Base-by-base conservation (phyloP, 1,284 basidiomycete species). In the Grifola frondosa region DNA sequence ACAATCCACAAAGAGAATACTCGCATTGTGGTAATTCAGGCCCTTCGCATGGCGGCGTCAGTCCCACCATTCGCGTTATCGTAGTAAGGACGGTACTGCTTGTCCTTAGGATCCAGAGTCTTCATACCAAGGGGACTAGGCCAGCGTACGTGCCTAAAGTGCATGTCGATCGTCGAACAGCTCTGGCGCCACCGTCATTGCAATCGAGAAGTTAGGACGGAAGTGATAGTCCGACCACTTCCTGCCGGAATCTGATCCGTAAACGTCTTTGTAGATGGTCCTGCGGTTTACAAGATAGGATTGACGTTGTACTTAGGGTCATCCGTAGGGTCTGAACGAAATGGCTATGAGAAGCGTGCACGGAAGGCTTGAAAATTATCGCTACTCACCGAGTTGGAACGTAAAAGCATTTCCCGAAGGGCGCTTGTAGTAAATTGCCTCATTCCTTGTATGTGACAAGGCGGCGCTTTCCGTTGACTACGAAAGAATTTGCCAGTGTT, bases 261-360 rank as follows among this genome's bases (percentile, higher is more conserved):
- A 90, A 6, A 97, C 92, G 59, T 98, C 95, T 73, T 98, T 98
- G 77, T 98, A 98, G 63, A 97, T 95, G 5, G 95, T 96, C 36
- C 95, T 78, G 17, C 91, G 86, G 64, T 93, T 89, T 50, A 97
- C 75, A 21, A 97, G 21, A 61, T 71, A 3, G 88, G 54, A 58
- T 91, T 75, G 49, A 97, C 66, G 40, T 75, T 73, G 68, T 91
- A 93, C 28, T 80, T 69, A 7, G 59, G 52, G 61, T 98, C 95
- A 21, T 91, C 78, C 7, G 71, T 58, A 1, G 85, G 74, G 60
- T 94, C 88, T 66, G 34, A n/a, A 24, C 13, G 21, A 3, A 32
- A 22, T 8, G 12, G 13, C 22, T 49, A 23, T 38, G 28, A 24
- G 17, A 12, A 37, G 21, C 33, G 22, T 16, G 22, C 26, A 35